A percentile compares a stretch with the other conserved stretches of the same genome.
Evolutionary conservation across 768 basidiomycete species (phyloP).

Genomic region (Leccinum arenicola): DNA sequence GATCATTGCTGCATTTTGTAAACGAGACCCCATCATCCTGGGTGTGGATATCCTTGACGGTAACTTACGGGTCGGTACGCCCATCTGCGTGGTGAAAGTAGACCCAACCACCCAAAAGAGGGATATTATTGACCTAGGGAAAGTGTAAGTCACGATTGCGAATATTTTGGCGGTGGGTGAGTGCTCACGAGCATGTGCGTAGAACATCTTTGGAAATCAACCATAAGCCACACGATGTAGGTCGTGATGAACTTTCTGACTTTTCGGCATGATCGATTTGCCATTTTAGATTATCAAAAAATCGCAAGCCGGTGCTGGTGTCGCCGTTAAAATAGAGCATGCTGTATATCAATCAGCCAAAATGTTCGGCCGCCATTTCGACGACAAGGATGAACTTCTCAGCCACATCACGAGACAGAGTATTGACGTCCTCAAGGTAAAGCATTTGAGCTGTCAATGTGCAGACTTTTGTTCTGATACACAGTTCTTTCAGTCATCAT

Average conservation of each 20-base stretch:
- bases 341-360: conserved; percentile 94
- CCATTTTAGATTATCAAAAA: conserved; percentile 78
- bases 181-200: conserved; percentile 2
- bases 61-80: conserved; percentile 86
- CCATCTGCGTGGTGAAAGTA: conserved; percentile 91
- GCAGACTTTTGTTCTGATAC: conserved; percentile 5
- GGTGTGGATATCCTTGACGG: conserved; percentile 97
- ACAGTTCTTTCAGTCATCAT: conserved; percentile 54
- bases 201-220: conserved; percentile 98
- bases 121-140: conserved; percentile 89
- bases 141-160: conserved; percentile 62
- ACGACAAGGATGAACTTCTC: conserved; percentile 91
- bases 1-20: conserved; percentile 91
- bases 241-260: conserved; percentile 15
- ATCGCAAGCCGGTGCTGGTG: conserved; percentile 91
- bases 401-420: conserved; percentile 89
- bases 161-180: neutral
- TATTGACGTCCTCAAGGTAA: conserved; percentile 93
- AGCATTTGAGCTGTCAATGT: conserved; percentile 2
- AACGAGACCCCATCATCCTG: conserved; percentile 95
- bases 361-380: conserved; percentile 94
- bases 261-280: neutral
- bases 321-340: conserved; percentile 98
- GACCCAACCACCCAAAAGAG: conserved; percentile 86
- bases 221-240: conserved; percentile 82